Base-by-base conservation (phyloP, 352 stramenopile species). In the Pelagophyceae sp. region DNA sequence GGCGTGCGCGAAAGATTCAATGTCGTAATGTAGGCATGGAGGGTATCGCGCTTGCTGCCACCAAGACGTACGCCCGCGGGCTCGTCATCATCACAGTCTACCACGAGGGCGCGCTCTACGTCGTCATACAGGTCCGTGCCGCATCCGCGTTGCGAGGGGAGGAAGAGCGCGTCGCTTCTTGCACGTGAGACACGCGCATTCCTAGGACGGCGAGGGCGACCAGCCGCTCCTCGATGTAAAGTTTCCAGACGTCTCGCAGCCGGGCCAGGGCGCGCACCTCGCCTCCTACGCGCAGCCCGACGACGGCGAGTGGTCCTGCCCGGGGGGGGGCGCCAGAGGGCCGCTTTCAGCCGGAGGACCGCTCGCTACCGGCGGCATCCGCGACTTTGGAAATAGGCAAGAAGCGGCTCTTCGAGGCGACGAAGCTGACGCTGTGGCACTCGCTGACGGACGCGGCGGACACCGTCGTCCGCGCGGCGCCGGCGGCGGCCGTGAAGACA, bases 341-440 rank as follows among this genome's bases (percentile, higher is more conserved):
- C 2, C 33, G 37, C 17, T 72, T 19, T 11, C 75, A n/a, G n/a
- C n/a, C n/a, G n/a, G n/a, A n/a, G n/a, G n/a, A n/a, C n/a, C n/a
- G n/a, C n/a, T n/a, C n/a, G n/a, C n/a, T n/a, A n/a, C n/a, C n/a
- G n/a, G n/a, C n/a, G n/a, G n/a, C n/a, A n/a, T n/a, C n/a, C n/a
- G n/a, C n/a, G n/a, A n/a, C n/a, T n/a, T n/a, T n/a, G 38, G n/a
- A n/a, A n/a, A n/a, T n/a, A n/a, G n/a, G n/a, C 17, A 80, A 76
- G 33, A 90, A 83, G 85, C 79, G 45, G 45, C 45, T 23, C 45
- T 54, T 54, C 45, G 45, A 54, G 45, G 45, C 45, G 11, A 54
- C 95, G 82, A 97, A 97, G 80, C 83, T 97, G 1, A 96, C 91
- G 60, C 80, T 97, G 29, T 97, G 92, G 92, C 92, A 97, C 77